Conservation (phyloP, 805 yeast genomes). For the Kuraishia capsulata region DNA sequence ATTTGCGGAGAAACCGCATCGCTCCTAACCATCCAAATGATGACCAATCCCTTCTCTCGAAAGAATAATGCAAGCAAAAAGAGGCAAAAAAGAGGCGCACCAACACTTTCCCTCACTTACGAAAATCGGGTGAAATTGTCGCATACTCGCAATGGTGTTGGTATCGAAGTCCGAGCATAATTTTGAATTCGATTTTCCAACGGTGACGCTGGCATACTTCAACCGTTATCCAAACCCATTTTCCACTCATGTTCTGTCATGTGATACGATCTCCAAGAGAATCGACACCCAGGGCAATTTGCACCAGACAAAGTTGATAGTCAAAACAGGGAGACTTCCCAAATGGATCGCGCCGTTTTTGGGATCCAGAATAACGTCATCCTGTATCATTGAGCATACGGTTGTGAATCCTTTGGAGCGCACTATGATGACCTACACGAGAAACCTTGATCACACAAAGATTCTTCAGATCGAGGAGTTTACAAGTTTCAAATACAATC, state of each 20-base stretch:
- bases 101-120: no score
- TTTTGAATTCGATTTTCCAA: conserved; percentile 57
- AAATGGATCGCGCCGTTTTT: conserved; percentile 67
- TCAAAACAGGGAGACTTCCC: conserved; percentile 76
- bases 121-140: neutral
- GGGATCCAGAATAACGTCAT: conserved; percentile 50
- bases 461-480: conserved; percentile 75
- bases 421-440: conserved; percentile 58
- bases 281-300: conserved; percentile 58
- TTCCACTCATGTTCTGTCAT: conserved; percentile 75
- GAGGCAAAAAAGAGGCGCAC: no score
- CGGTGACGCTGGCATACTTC: conserved; percentile 71
- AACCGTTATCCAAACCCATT: conserved; percentile 73
- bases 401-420: conserved; percentile 53
- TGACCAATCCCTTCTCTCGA: neutral
- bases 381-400: conserved; percentile 78
- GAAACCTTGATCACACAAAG: conserved; percentile 77
- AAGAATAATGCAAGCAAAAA: neutral
- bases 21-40: no score
- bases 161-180: conserved; percentile 45
- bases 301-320: conserved; percentile 63
- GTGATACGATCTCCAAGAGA: conserved; percentile 60
- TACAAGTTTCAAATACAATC: conserved; percentile 40
- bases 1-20: no score
- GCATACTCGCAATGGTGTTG: conserved; percentile 43